These are phyloP conservation scores for Backusella macrospora DNA, from an alignment of 192 early-diverging fungal genomes.

Conservation along the genomic window DNA sequence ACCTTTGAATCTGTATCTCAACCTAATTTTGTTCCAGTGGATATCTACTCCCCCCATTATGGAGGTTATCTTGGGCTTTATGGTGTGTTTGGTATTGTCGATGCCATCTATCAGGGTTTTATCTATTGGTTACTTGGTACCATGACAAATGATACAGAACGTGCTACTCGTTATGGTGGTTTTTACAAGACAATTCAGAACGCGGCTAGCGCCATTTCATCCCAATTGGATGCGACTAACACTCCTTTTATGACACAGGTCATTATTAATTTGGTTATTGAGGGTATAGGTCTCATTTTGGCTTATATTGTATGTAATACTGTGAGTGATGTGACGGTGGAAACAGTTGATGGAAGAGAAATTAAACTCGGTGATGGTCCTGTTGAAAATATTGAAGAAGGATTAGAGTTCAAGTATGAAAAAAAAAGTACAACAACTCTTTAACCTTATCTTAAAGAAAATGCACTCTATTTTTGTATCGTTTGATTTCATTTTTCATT, in stretches of 20 bases:
- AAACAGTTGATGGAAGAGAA: conserved; percentile 33
- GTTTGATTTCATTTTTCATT: too few species aligned
- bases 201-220: conserved; percentile 68
- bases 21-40: conserved; percentile 12
- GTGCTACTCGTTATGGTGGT: conserved; percentile 72
- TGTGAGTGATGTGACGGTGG: conserved; percentile 38
- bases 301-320: conserved; percentile 31
- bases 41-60: conserved; percentile 42
- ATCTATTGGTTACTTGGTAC: conserved; percentile 89
- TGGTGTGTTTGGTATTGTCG: conserved; percentile 72
- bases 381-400: conserved; percentile 28
- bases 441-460: not conserved
- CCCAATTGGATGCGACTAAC: conserved; percentile 66
- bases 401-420: not conserved
- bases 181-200: conserved; percentile 94
- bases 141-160: conserved; percentile 78
- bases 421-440: not conserved
- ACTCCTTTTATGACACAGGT: conserved; percentile 54
- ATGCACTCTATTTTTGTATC: not conserved
- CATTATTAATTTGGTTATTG: conserved; percentile 26
- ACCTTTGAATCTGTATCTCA: conserved; percentile 36
- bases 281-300: conserved; percentile 34
- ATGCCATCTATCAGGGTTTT: conserved; percentile 83
- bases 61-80: conserved; percentile 70
- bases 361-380: conserved; percentile 25